These are phyloP conservation scores for Pseudocercospora macadamiae DNA, from an alignment of 2,329 filamentous ascomycete species.

Conservation along the genomic window DNA sequence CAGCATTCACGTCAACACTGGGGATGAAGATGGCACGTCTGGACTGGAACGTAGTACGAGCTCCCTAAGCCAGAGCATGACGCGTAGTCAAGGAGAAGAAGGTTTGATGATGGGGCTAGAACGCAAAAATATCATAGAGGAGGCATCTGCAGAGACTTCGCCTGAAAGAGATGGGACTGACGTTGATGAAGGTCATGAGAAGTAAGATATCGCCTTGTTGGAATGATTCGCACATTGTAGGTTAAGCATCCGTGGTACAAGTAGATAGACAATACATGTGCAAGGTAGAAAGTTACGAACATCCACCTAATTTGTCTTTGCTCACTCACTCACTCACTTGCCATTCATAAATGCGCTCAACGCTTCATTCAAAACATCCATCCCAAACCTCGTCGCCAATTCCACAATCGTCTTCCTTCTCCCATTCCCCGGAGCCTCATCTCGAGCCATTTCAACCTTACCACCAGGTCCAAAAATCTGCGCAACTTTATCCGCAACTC, in stretches of 20 bases:
- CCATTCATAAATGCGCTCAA: conserved; percentile 12
- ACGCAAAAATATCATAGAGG: conserved; percentile 24
- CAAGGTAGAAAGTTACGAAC: too few species aligned
- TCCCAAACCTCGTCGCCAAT: conserved; percentile 46
- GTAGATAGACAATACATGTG: too few species aligned
- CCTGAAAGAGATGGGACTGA: conserved; percentile 16
- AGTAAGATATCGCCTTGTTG: too few species aligned
- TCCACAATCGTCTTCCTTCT: conserved; percentile 8
- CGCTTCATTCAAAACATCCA: conserved; percentile 18
- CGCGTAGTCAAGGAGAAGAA: conserved; percentile 14
- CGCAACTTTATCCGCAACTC: conserved; percentile 1
- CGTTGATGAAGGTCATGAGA: neutral
- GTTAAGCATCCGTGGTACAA: too few species aligned
- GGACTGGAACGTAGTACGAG: conserved; percentile 27
- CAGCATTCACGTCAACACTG: conserved; percentile 11
- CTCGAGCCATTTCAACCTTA: neutral
- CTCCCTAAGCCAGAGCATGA: conserved; percentile 20
- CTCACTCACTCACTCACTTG: neutral
- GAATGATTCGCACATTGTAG: too few species aligned
- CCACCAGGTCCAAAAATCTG: conserved; percentile 8
- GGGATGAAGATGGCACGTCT: conserved; percentile 20
- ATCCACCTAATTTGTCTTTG: too few species aligned
- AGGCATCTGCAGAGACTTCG: conserved; percentile 21
- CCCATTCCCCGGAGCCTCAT: conserved; percentile 30
- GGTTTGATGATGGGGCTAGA: conserved; percentile 19